Base-by-base conservation (phyloP, 177 flowering plant species). In the Tripterygium wilfordii region DNA sequence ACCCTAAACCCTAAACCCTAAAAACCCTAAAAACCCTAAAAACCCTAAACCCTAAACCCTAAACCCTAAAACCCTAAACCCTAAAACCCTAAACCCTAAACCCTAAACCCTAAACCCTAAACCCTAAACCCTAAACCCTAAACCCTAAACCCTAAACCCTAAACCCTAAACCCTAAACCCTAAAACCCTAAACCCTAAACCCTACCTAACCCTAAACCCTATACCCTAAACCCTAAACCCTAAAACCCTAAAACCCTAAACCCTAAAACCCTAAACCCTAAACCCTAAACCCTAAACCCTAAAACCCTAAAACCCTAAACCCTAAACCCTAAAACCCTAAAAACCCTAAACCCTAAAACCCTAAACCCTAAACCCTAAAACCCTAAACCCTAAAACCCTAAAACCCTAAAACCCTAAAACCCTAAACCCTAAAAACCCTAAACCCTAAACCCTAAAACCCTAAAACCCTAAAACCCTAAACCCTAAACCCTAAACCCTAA, bases 61-160 rank as follows among this genome's bases (percentile, higher is more conserved):
- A 52, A 52, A 53, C 40, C 40, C 48, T 53, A 53, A 53, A 53
- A n/a, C 48, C 57, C 33, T 53, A 53, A 53, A 51, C 56, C 56
- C 47, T 30, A 51, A 49, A 36, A 12, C 55, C 37, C 17, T 12
- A 43, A 49, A 22, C 25, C 25, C 27, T 14, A 35, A 54, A 36
- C 42, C 36, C 36, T 45, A 45, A 35, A 36, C 36, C 51, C 36
- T 27, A 54, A 45, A 45, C 36, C 35, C 44, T 45, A 54, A 36
- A 45, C 43, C 51, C 28, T 26, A 36, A 43, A 26, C 33, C 48
- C 20, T 27, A 45, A 47, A 18, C 37, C 50, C 26, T 30, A 47
- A 47, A 30, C 27, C 50, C 21, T 12, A 41, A 53, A 21, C 39
- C 48, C 25, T 14, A 10, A 43, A 53, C 41, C 42, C 22, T 28